Evolutionary conservation across 1,139 yeast genomes (phyloP).

Genomic region (Magnusiomyces tetraspermus): DNA sequence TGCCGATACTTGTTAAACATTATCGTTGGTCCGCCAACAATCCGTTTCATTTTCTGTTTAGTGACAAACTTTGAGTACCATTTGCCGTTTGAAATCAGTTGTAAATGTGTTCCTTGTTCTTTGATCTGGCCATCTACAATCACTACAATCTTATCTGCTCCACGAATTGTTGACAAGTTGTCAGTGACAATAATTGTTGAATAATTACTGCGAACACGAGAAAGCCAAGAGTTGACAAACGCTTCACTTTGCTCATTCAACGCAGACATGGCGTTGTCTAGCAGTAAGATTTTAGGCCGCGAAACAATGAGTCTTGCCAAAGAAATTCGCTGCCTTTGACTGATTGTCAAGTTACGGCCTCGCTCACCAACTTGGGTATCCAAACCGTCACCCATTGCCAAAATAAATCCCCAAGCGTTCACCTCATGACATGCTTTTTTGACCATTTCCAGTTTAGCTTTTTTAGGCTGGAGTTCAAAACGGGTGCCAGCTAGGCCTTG

Average conservation of each 20-base stretch:
- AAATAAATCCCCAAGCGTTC: slow-evolving; percentile 36
- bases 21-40: slow-evolving; percentile 9
- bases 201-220: slow-evolving; percentile 47
- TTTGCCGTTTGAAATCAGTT: slow-evolving; percentile 30
- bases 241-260: slow-evolving; percentile 59
- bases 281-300: slow-evolving; percentile 51
- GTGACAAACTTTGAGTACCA: slow-evolving; percentile 32
- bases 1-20: slow-evolving; percentile 12
- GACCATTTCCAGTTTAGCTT: slow-evolving; percentile 28
- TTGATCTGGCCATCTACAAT: slow-evolving; percentile 35
- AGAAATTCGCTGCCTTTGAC: slow-evolving; percentile 85
- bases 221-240: slow-evolving; percentile 39
- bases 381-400: slow-evolving; percentile 34
- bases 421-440: slow-evolving; percentile 34
- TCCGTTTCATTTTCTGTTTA: slow-evolving; percentile 26
- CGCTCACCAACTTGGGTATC: slow-evolving; percentile 52
- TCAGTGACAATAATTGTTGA: slow-evolving; percentile 71
- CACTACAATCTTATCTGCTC: slow-evolving; percentile 38
- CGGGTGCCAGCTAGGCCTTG: slow-evolving; percentile 57
- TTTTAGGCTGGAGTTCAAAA: slow-evolving; percentile 35
- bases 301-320: slow-evolving; percentile 71
- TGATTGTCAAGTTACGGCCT: slow-evolving; percentile 55
- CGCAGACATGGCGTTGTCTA: slow-evolving; percentile 74
- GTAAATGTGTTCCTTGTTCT: slow-evolving; percentile 38
- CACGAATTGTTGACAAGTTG: slow-evolving; percentile 60